Percentiles rank a stretch among this genome's conserved stretches.
phyloP scores from a whole-genome alignment of 1,284 basidiomycete species.

The Pseudozyma pruni region DNA sequence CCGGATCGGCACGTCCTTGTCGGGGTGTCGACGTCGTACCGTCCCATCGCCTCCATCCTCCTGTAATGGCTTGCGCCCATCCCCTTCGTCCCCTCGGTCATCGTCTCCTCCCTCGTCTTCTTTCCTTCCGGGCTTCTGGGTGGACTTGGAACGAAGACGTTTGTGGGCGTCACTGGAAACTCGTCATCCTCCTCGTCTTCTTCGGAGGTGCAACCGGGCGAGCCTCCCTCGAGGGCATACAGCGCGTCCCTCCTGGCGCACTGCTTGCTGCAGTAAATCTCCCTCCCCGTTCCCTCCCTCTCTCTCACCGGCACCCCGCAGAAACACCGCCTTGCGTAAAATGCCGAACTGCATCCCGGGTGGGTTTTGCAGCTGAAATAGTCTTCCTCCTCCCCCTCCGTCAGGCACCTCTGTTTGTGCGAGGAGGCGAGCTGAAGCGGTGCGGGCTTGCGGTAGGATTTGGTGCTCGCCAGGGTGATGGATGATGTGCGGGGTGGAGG shows the following conservation, averaged over 20 bases:
- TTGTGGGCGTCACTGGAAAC: slow-evolving; percentile 38
- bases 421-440: slow-evolving; percentile 14
- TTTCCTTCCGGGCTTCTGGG: slow-evolving; percentile 25
- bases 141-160: slow-evolving; percentile 20
- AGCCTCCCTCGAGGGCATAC: slow-evolving; percentile 32
- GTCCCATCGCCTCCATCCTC: slow-evolving; percentile 34
- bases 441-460: slow-evolving; percentile 27
- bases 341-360: not conserved
- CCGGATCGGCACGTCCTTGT: slow-evolving; percentile 14
- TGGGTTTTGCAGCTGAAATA: slow-evolving; percentile 24
- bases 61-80: slow-evolving; percentile 33
- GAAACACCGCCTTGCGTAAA: slow-evolving; percentile 13
- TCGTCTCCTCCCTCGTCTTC: not conserved
- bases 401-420: not conserved
- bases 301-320: slow-evolving; percentile 6
- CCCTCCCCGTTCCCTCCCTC: too few species aligned
- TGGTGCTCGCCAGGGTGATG: slow-evolving; percentile 36
- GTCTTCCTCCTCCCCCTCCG: slow-evolving; percentile 11
- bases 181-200: slow-evolving; percentile 34
- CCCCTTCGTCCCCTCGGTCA: slow-evolving; percentile 14
- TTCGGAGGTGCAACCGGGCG: slow-evolving; percentile 23
- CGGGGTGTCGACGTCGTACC: slow-evolving; percentile 30
- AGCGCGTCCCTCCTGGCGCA: slow-evolving; percentile 34
- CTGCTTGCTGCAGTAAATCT: slow-evolving; percentile 36
- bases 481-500: slow-evolving; percentile 41